These are phyloP conservation scores for Candida easanensis DNA, from an alignment of 805 yeast genomes.

Conservation along the genomic window DNA sequence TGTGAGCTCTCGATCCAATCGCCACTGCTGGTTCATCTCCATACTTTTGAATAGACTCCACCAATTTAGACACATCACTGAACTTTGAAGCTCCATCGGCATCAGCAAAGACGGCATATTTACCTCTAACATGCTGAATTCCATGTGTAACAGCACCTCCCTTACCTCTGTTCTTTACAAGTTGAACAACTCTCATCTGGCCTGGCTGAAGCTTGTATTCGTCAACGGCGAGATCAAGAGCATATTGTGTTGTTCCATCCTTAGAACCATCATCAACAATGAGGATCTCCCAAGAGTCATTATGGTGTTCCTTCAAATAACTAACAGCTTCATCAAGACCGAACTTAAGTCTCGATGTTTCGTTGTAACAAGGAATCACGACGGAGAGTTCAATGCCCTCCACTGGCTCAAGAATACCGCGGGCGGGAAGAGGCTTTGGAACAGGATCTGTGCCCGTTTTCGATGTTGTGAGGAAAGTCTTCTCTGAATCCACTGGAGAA, in stretches of 20 bases:
- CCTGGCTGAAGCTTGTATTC: conserved; percentile 51
- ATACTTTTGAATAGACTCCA: conserved; percentile 36
- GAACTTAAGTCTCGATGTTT: conserved; percentile 61
- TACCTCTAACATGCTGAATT: conserved; percentile 69
- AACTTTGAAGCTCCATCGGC: conserved; percentile 96
- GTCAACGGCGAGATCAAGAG: conserved; percentile 52
- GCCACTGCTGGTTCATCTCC: conserved; percentile 55
- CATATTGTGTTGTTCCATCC: conserved; percentile 76
- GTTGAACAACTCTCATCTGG: conserved; percentile 64
- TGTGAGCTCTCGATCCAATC: conserved; percentile 93
- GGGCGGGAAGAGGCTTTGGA: conserved; percentile 32
- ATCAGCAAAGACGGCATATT: conserved; percentile 82
- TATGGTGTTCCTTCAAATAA: conserved; percentile 41
- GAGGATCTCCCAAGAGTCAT: conserved; percentile 64
- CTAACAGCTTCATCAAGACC: conserved; percentile 72
- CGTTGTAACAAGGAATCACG: conserved; percentile 94
- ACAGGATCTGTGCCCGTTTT: conserved; percentile 29
- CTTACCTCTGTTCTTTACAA: conserved; percentile 83
- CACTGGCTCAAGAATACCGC: conserved; percentile 9
- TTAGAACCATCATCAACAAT: conserved; percentile 90
- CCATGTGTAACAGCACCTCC: conserved; percentile 98
- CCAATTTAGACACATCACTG: conserved; percentile 56
- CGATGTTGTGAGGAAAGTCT: conserved; percentile 43
- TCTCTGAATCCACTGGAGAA: conserved; percentile 49
- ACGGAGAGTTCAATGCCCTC: conserved; percentile 60